Base-by-base conservation (phyloP, 2,329 filamentous ascomycete species). In the Botrytis deweyae region DNA sequence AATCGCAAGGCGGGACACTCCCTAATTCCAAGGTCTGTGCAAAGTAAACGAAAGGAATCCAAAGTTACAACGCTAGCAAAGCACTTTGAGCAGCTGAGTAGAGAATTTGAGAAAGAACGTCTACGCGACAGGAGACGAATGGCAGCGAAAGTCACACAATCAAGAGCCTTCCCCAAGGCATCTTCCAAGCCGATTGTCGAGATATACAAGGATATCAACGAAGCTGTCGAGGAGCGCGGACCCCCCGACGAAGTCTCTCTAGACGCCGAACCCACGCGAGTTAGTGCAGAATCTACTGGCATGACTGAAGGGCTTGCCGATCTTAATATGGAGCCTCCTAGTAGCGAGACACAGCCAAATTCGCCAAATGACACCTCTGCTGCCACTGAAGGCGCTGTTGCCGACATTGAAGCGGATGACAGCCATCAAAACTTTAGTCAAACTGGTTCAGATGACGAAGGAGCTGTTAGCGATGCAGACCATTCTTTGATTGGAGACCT, bases 101-200 rank as follows among this genome's bases (percentile, higher is more conserved):
- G 95, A 38, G 97, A 99, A 80, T 99, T 99, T 78, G 80, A 81
- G 69, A 97, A 95, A 79, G 95, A 99, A 83, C 89, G 96, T 63
- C 89, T 97, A 77, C 91, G 93, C 67, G 95, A 98, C 81, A 90
- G 93, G 77, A 92, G 91, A 79, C 92, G 94, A 81, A 87, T 93
- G 74, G 93, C 93, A 40, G 92, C 93, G 64, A 94, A 91, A 80
- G 90, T 92, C 80, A 88, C 89, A 62, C 86, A 87, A 81, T 93
- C 93, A 22, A 89, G 95, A 75, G 93, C 94, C 0, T 95, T 95
- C 81, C 95, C 96, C 33, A 89, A 96, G 76, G 93, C 94, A 59
- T 95, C 94, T 29, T 97, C 95, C n/a, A 96, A 95, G 79, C 95
- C 96, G 10, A 95, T 97, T 75, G 95, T 99, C 25, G 93, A 98